These are phyloP conservation scores for Trametes cubensis DNA, from an alignment of 768 basidiomycete species.

Conservation along the genomic window DNA sequence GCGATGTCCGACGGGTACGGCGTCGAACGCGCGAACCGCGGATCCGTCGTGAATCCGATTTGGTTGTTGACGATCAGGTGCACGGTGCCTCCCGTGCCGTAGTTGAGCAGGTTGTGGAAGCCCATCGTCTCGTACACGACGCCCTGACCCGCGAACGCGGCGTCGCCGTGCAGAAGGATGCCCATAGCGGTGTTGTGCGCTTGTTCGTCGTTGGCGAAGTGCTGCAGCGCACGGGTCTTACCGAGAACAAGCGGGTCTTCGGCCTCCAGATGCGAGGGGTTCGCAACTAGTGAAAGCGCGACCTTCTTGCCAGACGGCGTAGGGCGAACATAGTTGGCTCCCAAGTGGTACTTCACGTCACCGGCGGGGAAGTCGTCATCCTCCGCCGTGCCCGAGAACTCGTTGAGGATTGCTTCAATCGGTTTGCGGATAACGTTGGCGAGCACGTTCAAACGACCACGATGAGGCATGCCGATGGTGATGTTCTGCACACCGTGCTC, in stretches of 20 bases:
- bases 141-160: slow-evolving; percentile 97
- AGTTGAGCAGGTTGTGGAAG: slow-evolving; percentile 91
- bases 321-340: slow-evolving; percentile 97
- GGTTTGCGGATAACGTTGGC: slow-evolving; percentile 99
- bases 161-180: slow-evolving; percentile 95
- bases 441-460: slow-evolving; percentile 95
- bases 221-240: slow-evolving; percentile 94
- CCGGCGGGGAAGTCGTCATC: slow-evolving; percentile 82
- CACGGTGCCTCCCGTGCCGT: slow-evolving; percentile 97
- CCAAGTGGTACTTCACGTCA: slow-evolving; percentile 98
- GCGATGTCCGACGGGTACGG: slow-evolving; percentile 98
- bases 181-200: slow-evolving; percentile 87
- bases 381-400: slow-evolving; percentile 78
- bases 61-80: slow-evolving; percentile 99
- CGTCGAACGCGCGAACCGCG: slow-evolving; percentile 95
- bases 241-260: slow-evolving; percentile 97
- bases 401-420: slow-evolving; percentile 97
- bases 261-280: slow-evolving; percentile 97
- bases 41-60: slow-evolving; percentile 98
- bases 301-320: slow-evolving; percentile 98
- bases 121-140: slow-evolving; percentile 99
- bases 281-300: slow-evolving; percentile 93
- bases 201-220: slow-evolving; percentile 85
- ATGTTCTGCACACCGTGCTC: slow-evolving; percentile 94
- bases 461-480: slow-evolving; percentile 99